Base-by-base conservation (phyloP, 108 stramenopile genomes). In the Discostella pseudostelligera region DNA sequence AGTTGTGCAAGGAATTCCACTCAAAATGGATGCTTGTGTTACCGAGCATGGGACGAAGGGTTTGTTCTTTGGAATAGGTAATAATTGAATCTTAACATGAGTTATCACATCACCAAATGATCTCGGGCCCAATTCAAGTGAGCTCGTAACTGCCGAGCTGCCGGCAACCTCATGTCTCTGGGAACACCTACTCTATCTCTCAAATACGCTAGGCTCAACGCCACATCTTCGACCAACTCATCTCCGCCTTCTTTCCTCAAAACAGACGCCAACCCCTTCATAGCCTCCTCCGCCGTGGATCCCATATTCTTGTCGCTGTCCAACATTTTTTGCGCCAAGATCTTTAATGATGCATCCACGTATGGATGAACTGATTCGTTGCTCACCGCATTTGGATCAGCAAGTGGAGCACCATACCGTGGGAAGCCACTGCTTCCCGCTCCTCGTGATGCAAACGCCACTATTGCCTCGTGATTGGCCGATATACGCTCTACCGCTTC, bases 181-280 rank as follows among this genome's bases (percentile, higher is more conserved):
- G 97, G 97, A 19, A 97, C 97, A 56, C 94, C 94, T 5, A 96
- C 81, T 55, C 97, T 78, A 69, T 95, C 94, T 56, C 97, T 68
- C 53, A 97, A 61, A 62, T 97, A 97, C 6, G 81, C 70, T 37
- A 96, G 56, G 54, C 85, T 84, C 0, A 61, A 53, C 29, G 75
- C 60, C 11, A 87, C 71, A 29, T 81, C 74, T 32, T 73, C 76
- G 2, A 63, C 59, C 24, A 76, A 74, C 28, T 84, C 86, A 8
- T 59, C 58, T 36, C 84, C 86, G 42, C 94, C 87, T 58, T 87
- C 69, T 42, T 76, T 65, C 50, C 32, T 73, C 56, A 88, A 72
- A 10, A 62, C 39, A 10, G 81, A 57, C 10, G 76, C 83, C 32
- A 88, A 45, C 10, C 68, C 63, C 8, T 57, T 50, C 82, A 90